Conservation (phyloP, 2,329 filamentous ascomycete genomes). For the Apiospora hydei region DNA sequence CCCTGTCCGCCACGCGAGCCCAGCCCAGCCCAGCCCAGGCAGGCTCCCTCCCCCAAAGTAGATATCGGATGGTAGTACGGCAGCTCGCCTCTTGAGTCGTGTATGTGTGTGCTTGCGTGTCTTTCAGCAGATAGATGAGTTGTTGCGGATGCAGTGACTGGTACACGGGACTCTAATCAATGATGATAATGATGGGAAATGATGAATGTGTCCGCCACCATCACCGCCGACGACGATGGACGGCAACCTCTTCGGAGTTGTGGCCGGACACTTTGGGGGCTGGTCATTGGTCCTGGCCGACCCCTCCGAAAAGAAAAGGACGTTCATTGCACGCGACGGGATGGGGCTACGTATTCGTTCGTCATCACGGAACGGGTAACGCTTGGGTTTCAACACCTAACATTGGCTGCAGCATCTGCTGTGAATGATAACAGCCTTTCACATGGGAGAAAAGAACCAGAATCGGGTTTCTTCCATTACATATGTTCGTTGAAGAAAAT, state of each 20-base stretch:
- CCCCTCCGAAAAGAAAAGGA: neutral
- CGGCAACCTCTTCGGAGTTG: neutral
- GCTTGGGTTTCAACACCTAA: neutral
- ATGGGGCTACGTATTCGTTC: neutral
- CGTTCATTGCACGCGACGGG: neutral
- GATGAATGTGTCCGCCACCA: neutral
- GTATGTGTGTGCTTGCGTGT: neutral
- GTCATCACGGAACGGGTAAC: conserved; percentile 6
- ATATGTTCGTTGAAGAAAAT: neutral
- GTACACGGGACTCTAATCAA: neutral
- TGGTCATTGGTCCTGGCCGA: neutral
- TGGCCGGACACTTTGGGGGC: neutral
- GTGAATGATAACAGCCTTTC: neutral
- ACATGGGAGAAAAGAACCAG: neutral
- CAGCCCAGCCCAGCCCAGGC: neutral
- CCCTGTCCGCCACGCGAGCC: conserved; percentile 16
- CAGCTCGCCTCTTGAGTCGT: conserved; percentile 12
- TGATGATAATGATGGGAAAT: neutral
- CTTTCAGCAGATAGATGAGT: neutral
- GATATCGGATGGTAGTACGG: conserved; percentile 8
- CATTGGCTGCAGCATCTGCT: neutral
- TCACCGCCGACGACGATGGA: neutral
- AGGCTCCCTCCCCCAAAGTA: neutral
- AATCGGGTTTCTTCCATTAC: neutral
- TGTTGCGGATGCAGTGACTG: neutral